These are phyloP conservation scores for Rhododendron simsii DNA, from an alignment of 148 eudicot species.

Conservation along the genomic window DNA sequence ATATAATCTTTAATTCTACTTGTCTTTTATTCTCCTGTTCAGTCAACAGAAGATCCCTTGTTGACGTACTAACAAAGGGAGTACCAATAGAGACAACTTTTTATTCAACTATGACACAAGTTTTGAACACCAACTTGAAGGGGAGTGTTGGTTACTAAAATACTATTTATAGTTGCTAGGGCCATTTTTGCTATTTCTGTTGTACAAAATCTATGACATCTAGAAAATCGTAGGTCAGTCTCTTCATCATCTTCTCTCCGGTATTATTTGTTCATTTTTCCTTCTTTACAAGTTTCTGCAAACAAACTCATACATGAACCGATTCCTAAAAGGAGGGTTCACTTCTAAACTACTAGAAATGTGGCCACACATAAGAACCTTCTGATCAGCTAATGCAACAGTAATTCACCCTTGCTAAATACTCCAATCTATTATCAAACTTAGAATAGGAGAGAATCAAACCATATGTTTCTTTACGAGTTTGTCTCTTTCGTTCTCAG, in stretches of 20 bases:
- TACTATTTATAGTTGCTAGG: neutral
- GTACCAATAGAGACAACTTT: neutral
- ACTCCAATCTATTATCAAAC: neutral
- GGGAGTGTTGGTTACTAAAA: neutral
- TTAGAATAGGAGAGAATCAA: conserved; percentile 10
- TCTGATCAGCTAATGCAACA: conserved; percentile 1
- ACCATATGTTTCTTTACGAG: conserved; percentile 92
- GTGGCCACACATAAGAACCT: neutral
- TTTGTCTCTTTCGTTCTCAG: conserved; percentile 80
- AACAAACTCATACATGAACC: neutral
- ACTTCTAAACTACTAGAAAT: neutral
- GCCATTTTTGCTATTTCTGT: neutral
- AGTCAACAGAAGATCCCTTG: neutral
- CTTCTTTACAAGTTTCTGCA: neutral
- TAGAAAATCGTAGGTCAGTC: neutral
- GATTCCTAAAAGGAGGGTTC: neutral
- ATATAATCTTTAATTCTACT: neutral
- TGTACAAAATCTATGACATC: neutral
- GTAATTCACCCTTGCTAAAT: neutral
- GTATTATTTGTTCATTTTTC: neutral
- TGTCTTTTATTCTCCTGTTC: neutral
- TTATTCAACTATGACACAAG: neutral
- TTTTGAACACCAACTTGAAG: neutral
- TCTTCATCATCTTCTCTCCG: neutral
- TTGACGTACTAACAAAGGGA: neutral